A percentile compares a stretch with the other conserved stretches of the same genome.
These are phyloP conservation scores for Tricholoma bakamatsutake DNA, from an alignment of 768 basidiomycete genomes.

Conservation along the genomic window DNA sequence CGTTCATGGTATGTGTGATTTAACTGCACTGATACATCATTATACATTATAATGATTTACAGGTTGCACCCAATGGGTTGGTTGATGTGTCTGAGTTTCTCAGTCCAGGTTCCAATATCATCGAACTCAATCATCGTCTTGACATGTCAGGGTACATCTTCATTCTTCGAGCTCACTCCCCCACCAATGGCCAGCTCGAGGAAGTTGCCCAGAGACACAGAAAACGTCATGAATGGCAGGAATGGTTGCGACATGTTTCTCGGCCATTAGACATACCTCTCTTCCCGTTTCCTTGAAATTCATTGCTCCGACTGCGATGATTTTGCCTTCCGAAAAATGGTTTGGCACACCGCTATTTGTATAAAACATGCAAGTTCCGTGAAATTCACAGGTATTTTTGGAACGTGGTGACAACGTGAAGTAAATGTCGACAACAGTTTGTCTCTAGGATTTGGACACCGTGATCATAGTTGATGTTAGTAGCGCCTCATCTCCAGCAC, in stretches of 20 bases:
- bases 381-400: too few species aligned
- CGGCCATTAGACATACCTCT: conserved; percentile 26
- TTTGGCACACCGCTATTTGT: too few species aligned
- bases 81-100: conserved; percentile 48
- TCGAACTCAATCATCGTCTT: conserved; percentile 36
- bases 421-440: too few species aligned
- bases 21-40: neutral
- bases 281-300: conserved; percentile 4
- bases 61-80: conserved; percentile 43
- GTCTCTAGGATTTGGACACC: too few species aligned
- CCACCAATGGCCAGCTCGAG: conserved; percentile 39
- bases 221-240: conserved; percentile 35
- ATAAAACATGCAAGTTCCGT: too few species aligned
- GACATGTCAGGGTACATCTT: conserved; percentile 42
- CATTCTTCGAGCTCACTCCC: conserved; percentile 43
- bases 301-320: neutral
- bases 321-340: neutral
- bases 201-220: conserved; percentile 23
- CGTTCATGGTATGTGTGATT: conserved; percentile 27
- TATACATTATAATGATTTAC: conserved; percentile 1
- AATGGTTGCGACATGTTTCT: conserved; percentile 30
- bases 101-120: conserved; percentile 31
- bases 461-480: too few species aligned
- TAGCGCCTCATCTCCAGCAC: too few species aligned
- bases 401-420: too few species aligned